Percentiles rank a stretch among this genome's conserved stretches.
phyloP scores from a whole-genome alignment of 176 grass and related monocot species.

The Ananas comosus region DNA sequence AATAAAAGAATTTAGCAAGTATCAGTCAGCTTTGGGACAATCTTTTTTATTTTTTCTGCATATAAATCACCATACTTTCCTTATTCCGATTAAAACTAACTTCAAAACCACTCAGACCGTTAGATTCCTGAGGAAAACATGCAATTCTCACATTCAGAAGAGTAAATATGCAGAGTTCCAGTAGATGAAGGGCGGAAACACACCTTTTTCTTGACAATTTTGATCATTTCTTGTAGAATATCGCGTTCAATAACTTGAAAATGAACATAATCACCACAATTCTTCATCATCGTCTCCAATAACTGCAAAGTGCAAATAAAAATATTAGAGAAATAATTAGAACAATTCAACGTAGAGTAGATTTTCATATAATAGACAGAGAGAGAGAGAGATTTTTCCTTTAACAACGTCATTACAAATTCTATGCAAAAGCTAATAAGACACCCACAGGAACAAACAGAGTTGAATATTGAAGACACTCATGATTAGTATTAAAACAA shows the following conservation, averaged over 20 bases:
- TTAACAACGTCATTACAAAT: too few species aligned
- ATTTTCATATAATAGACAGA: not conserved
- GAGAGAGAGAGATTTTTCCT: not conserved
- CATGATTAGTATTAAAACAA: too few species aligned
- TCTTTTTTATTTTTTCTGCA: not conserved
- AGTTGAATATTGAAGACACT: too few species aligned
- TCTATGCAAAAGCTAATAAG: too few species aligned
- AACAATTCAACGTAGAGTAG: not conserved
- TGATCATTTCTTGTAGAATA: conserved; percentile 75
- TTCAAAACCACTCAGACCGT: not conserved
- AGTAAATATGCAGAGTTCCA: not conserved
- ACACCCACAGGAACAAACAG: too few species aligned
- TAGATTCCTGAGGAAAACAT: not conserved
- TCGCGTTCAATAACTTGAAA: conserved; percentile 66
- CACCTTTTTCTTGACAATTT: conserved; percentile 77
- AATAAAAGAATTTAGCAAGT: too few species aligned
- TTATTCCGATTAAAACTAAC: not conserved
- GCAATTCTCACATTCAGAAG: not conserved
- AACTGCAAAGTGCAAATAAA: conserved; percentile 30
- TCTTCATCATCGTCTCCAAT: conserved; percentile 79
- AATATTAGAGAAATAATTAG: not conserved
- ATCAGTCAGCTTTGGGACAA: too few species aligned
- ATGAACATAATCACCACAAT: conserved; percentile 72
- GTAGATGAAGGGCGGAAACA: not conserved
- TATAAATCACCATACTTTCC: not conserved